Base-by-base conservation (phyloP, 2,329 filamentous ascomycete species). In the Juglanconis sp. region DNA sequence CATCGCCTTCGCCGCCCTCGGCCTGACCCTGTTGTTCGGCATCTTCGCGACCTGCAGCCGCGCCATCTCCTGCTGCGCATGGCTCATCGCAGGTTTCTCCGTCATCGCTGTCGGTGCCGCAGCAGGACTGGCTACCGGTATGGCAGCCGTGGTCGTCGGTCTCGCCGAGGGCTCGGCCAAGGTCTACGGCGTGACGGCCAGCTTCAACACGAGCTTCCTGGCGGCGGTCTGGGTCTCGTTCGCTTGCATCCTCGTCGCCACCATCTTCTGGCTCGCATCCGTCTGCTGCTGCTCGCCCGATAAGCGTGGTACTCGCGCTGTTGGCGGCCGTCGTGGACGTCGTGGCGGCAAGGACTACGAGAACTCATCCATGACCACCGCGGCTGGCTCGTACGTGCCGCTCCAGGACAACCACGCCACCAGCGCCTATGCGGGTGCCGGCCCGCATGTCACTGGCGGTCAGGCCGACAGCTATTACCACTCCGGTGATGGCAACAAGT, bases 241-340 rank as follows among this genome's bases (percentile, higher is more conserved):
- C 44, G 90, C 85, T 34, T 92, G 96, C 71, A 88, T 89, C 63
- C 72, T 95, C 38, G 90, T 75, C 47, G 88, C 89, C 7, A 86
- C 85, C 65, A 76, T 96, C 71, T 97, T 98, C 88, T 98, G 95
- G 94, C 78, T 93, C 70, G 86, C 96, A 74, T 91, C 87, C 74
- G 84, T 90, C 69, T 98, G 94, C 88, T 98, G 93, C 86, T 96
- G 93, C 81, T 87, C 84, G 60, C 76, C 78, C 67, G 91, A 91
- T 65, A 74, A 72, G 67, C 73, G 72, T 64, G 57, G 64, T 63
- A 71, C 65, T 47, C 62, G 66, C 59, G 59, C 24, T 9, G 24
- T n/a, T 31, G 46, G 65, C 49, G 63, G 66, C 59, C 46, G 46
- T 17, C 44, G 44, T n/a, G 24, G 24, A 24, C 24, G 24, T 24